A percentile compares a stretch with the other conserved stretches of the same genome.
These are phyloP conservation scores for Chaetomium sp. DNA, from an alignment of 2,329 filamentous ascomycete genomes.

Conservation along the genomic window DNA sequence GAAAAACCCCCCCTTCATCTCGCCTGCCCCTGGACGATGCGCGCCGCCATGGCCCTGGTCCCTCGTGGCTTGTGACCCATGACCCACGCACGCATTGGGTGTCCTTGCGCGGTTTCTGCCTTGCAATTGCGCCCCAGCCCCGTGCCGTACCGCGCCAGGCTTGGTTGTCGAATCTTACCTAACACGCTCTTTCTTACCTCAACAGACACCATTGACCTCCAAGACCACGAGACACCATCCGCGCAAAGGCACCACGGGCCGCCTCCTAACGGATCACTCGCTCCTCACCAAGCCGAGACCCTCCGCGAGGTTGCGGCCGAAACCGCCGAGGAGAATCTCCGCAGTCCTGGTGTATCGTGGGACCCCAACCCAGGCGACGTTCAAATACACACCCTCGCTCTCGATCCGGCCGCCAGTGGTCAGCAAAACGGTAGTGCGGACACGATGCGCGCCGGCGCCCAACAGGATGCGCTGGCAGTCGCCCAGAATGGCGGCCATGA, in stretches of 20 bases:
- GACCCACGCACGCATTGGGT: slow-evolving; percentile 23
- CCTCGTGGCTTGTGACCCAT: slow-evolving; percentile 29
- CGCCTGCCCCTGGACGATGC: slow-evolving; percentile 30
- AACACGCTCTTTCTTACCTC: slow-evolving; percentile 34
- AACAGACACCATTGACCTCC: slow-evolving; percentile 90
- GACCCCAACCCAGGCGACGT: slow-evolving; percentile 47
- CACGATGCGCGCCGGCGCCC: slow-evolving; percentile 43
- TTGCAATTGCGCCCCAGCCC: slow-evolving; percentile 21
- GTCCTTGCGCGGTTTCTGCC: slow-evolving; percentile 26
- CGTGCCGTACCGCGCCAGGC: slow-evolving; percentile 17
- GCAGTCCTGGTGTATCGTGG: slow-evolving; percentile 64
- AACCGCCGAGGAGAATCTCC: slow-evolving; percentile 69
- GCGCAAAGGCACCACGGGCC: slow-evolving; percentile 76
- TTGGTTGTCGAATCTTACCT: slow-evolving; percentile 35
- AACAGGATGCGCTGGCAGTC: slow-evolving; percentile 61
- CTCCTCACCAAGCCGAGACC: slow-evolving; percentile 83
- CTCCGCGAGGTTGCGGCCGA: slow-evolving; percentile 80
- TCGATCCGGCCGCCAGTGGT: slow-evolving; percentile 43
- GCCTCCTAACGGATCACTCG: slow-evolving; percentile 53
- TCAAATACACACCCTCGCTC: slow-evolving; percentile 44
- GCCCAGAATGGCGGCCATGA: slow-evolving; percentile 63
- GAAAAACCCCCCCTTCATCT: slow-evolving; percentile 26
- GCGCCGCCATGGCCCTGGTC: slow-evolving; percentile 30
- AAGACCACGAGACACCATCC: slow-evolving; percentile 79
- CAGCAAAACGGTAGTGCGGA: slow-evolving; percentile 26